Evolutionary conservation across 1,284 basidiomycete genomes (phyloP), one percentile per base, ranked within the genome.

Genomic region (Hymenochaete sp.): DNA sequence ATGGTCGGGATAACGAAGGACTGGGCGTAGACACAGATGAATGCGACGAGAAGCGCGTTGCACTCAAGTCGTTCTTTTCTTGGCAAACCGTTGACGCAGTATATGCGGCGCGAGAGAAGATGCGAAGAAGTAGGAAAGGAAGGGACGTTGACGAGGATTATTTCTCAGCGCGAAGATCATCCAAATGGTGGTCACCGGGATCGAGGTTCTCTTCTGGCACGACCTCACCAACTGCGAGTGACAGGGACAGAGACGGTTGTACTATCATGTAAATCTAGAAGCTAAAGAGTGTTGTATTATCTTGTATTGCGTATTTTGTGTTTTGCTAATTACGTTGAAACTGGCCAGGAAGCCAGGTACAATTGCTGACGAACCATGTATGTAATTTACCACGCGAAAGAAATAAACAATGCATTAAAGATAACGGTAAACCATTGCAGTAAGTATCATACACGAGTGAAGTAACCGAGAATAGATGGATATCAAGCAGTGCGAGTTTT

Each of bases 11-110:
- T 56, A 68, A 69, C 8, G 78, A 82, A 52, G 71, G 72, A 36
- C 56, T 79, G 45, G 75, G 72, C 55, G 61, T 78, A 11, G 81
- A 79, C 29, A 76, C 83, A 60, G 82, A 87, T 59, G 86, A 88
- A 59, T 84, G 83, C 57, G 81, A 85, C 50, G 70, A 74, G 54
- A 61, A 57, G 51, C 67, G 79, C n/a, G 79, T 92, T 7, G 77
- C 83, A 39, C 56, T 93, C 51, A 91, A 90, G 74, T 81, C 82
- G 25, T 93, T 90, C 58, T 85, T 85, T 64, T 79, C 80, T 43
- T 93, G 89, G 89, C 82, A 85, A 66, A 79, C 74, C 11, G 86
- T 91, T 19, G 85, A 85, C 57, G 73, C 75, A 1, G 81, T 86
- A 45, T 70, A 71, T 45, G 67, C 70, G 26, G 72, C 70, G 45